Conservation (phyloP, 2,329 filamentous ascomycete species). For the Gaeumannomyces tritici region DNA sequence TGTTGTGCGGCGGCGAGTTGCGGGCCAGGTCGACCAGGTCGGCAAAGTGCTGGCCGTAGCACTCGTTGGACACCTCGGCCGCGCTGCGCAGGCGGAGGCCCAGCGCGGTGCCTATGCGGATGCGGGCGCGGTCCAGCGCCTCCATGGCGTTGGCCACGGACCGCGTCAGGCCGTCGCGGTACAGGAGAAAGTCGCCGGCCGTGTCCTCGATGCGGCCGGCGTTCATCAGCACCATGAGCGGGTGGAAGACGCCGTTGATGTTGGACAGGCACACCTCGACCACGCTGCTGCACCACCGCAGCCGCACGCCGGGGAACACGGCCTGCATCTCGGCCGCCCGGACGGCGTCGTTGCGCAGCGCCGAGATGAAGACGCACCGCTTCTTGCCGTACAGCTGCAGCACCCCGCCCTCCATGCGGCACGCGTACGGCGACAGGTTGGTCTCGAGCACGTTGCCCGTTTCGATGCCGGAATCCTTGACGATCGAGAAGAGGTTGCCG, state of each 20-base stretch:
- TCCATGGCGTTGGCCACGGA: conserved; percentile 12
- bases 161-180: conserved; percentile 11
- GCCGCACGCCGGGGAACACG: conserved; percentile 11
- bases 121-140: conserved; percentile 13
- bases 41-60: conserved; percentile 14
- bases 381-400: conserved; percentile 13
- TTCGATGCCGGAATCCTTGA: conserved; percentile 8
- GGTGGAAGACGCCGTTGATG: conserved; percentile 18
- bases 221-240: conserved; percentile 17
- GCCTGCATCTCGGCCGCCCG: conserved; percentile 5
- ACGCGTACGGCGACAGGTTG: conserved; percentile 15
- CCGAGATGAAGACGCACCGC: conserved; percentile 65
- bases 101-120: conserved; percentile 12
- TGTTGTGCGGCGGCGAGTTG: conserved; percentile 14
- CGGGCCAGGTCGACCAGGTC: conserved; percentile 14
- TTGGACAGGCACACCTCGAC: conserved; percentile 16
- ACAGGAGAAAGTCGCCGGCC: conserved; percentile 13
- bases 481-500: conserved; percentile 14
- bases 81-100: conserved; percentile 12
- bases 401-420: conserved; percentile 11
- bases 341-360: conserved; percentile 47
- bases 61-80: conserved; percentile 14
- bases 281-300: conserved; percentile 16
- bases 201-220: conserved; percentile 17
- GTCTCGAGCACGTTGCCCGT: conserved; percentile 14